Percentiles rank a stretch among this genome's conserved stretches.
Conservation (phyloP, 2,329 filamentous ascomycete species). For the Alternaria hordeiaustralica region DNA sequence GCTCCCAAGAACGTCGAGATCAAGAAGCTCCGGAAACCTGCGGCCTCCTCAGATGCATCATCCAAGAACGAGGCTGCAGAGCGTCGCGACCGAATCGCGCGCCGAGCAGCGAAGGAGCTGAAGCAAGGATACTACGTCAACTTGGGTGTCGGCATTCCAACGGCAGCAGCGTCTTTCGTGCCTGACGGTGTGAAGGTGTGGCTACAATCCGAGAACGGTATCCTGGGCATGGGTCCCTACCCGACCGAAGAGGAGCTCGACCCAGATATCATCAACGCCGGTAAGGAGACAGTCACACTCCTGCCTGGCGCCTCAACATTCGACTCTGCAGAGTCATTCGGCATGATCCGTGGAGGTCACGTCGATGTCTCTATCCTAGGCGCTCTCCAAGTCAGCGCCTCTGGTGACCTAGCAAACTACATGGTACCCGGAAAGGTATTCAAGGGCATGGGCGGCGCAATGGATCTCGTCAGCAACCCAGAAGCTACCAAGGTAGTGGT, state of each 20-base stretch:
- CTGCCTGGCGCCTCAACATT: conserved; percentile 81
- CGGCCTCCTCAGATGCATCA: conserved; percentile 24
- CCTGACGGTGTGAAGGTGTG: conserved; percentile 60
- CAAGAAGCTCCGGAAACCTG: conserved; percentile 40
- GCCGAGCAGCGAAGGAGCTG: conserved; percentile 86
- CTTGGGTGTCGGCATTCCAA: conserved; percentile 90
- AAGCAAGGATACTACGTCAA: conserved; percentile 96
- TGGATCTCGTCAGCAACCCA: conserved; percentile 89
- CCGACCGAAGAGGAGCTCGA: conserved; percentile 73
- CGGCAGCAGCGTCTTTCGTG: conserved; percentile 85
- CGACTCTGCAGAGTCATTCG: conserved; percentile 87
- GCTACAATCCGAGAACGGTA: conserved; percentile 63
- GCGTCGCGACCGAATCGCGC: conserved; percentile 77
- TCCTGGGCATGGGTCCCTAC: conserved; percentile 54
- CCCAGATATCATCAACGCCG: conserved; percentile 87
- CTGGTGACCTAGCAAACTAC: conserved; percentile 87
- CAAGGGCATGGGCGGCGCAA: conserved; percentile 90
- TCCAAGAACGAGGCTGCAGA: conserved; percentile 13
- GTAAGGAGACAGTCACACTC: conserved; percentile 90
- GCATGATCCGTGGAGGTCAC: conserved; percentile 87
- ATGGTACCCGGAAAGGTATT: conserved; percentile 86
- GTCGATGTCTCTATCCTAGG: conserved; percentile 89
- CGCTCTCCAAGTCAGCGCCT: conserved; percentile 84
- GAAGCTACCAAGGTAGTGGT: conserved; percentile 85
- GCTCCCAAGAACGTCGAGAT: conserved; percentile 77